Evolutionary conservation across 2,329 filamentous ascomycete species (phyloP).

Genomic region (Teratosphaeria viscida): DNA sequence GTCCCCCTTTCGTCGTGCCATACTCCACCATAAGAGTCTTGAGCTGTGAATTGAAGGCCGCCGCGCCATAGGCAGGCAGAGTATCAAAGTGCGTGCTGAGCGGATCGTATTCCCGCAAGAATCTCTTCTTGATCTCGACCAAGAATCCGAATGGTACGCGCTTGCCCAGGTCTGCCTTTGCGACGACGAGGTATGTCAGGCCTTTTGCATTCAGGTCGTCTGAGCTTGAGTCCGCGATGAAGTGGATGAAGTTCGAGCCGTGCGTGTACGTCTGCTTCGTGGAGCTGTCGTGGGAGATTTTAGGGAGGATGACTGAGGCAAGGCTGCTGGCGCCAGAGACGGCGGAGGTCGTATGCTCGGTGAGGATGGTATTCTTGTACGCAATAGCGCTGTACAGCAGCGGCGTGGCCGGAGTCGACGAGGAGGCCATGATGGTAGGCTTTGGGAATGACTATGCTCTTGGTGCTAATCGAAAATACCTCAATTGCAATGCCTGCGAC

Average conservation of each 20-base stretch:
- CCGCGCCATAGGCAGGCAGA: conserved; percentile 82
- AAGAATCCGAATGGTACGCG: conserved; percentile 90
- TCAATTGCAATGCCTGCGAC: neutral
- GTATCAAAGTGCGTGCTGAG: conserved; percentile 60
- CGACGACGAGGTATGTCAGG: conserved; percentile 84
- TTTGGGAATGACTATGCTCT: neutral
- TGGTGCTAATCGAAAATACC: neutral
- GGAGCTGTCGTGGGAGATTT: conserved; percentile 69
- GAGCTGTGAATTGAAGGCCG: conserved; percentile 71
- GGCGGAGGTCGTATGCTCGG: conserved; percentile 82
- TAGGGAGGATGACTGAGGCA: conserved; percentile 87
- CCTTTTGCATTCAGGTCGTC: conserved; percentile 48
- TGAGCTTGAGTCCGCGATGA: conserved; percentile 64
- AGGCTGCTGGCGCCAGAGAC: conserved; percentile 75
- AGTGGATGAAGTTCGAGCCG: conserved; percentile 86
- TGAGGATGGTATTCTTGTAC: conserved; percentile 81
- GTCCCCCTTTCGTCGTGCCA: conserved; percentile 64
- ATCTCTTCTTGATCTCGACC: conserved; percentile 79
- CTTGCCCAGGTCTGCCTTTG: conserved; percentile 68
- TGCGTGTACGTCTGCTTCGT: conserved; percentile 86
- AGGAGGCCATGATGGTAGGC: conserved; percentile 24
- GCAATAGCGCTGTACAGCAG: conserved; percentile 67
- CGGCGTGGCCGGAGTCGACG: conserved; percentile 24
- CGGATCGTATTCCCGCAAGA: conserved; percentile 60
- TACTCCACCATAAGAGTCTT: conserved; percentile 72